Evolutionary conservation across 768 basidiomycete genomes (phyloP).

Genomic region (Russula abietina): DNA sequence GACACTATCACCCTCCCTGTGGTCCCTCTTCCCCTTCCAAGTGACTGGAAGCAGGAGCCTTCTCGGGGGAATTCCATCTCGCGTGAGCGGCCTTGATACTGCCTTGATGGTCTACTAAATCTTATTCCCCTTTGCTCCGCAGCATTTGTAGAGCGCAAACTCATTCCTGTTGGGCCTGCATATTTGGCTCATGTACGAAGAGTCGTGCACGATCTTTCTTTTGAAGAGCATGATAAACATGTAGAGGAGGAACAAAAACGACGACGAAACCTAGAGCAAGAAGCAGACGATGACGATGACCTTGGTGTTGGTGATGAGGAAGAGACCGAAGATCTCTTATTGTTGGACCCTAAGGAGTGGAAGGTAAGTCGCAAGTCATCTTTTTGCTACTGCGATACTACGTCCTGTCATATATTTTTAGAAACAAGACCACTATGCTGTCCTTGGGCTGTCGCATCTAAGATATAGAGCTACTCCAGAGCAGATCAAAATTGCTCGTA

Average conservation of each 20-base stretch:
- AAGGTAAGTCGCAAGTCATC: slow-evolving; percentile 51
- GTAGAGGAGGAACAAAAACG: slow-evolving; percentile 49
- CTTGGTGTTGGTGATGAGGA: slow-evolving; percentile 90
- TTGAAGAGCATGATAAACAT: slow-evolving; percentile 75
- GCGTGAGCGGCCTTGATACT: slow-evolving; percentile 28
- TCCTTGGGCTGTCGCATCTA: slow-evolving; percentile 88
- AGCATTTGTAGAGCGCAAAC: slow-evolving; percentile 41
- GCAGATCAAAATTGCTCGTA: slow-evolving; percentile 96
- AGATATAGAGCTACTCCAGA: slow-evolving; percentile 80
- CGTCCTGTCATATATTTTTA: slow-evolving; percentile 30
- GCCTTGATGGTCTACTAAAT: slow-evolving; percentile 10
- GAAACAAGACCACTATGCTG: slow-evolving; percentile 99
- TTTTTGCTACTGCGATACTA: neutral
- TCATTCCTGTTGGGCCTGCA: slow-evolving; percentile 84
- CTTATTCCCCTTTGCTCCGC: slow-evolving; percentile 4
- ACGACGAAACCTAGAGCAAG: slow-evolving; percentile 43
- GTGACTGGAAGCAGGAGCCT: slow-evolving; percentile 39
- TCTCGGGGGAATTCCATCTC: slow-evolving; percentile 35
- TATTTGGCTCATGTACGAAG: slow-evolving; percentile 81
- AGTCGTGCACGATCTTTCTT: slow-evolving; percentile 65
- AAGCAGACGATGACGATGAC: slow-evolving; percentile 64
- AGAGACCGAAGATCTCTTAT: slow-evolving; percentile 62
- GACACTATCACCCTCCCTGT: slow-evolving; percentile 34
- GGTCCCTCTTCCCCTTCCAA: slow-evolving; percentile 40
- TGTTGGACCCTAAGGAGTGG: slow-evolving; percentile 96